These are phyloP conservation scores for Pichia gijzeniarum DNA, from an alignment of 805 yeast genomes.

Conservation along the genomic window DNA sequence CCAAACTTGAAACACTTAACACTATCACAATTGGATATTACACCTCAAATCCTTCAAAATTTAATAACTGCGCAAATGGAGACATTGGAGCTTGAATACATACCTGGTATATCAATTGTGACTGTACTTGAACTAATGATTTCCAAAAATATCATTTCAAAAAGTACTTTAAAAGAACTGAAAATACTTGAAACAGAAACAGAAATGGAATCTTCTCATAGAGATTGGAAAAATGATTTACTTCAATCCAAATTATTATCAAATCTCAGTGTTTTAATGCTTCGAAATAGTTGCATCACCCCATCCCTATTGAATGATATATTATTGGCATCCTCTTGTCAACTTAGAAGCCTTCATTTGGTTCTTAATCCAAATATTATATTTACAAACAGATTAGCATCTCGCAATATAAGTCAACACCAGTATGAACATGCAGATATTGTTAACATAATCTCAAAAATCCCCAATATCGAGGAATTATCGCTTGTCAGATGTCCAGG, in stretches of 20 bases:
- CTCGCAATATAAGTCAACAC: background rate
- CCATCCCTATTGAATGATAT: conserved; percentile 1
- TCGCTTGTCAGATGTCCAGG: conserved; percentile 6
- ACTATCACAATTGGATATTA: background rate
- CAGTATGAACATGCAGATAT: conserved; percentile 2
- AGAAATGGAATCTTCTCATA: background rate
- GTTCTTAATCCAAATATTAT: conserved; percentile 1
- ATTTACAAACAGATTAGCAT: background rate
- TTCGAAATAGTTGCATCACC: conserved; percentile 6
- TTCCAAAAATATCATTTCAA: background rate
- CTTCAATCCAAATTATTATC: background rate
- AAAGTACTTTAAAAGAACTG: background rate
- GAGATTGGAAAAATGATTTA: conserved; percentile 3
- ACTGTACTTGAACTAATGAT: background rate
- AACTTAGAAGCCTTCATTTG: conserved; percentile 1
- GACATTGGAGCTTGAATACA: conserved; percentile 1
- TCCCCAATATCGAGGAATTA: conserved; percentile 3
- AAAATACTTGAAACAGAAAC: conserved; percentile 1
- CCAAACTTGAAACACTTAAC: conserved; percentile 2
- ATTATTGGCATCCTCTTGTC: background rate
- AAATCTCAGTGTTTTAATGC: conserved; percentile 1
- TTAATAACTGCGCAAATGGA: background rate
- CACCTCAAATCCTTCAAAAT: background rate
- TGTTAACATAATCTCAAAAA: background rate
- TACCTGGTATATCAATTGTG: background rate